Base-by-base conservation (phyloP, 2,329 filamentous ascomycete genomes). In the Grosmannia clavigera region DNA sequence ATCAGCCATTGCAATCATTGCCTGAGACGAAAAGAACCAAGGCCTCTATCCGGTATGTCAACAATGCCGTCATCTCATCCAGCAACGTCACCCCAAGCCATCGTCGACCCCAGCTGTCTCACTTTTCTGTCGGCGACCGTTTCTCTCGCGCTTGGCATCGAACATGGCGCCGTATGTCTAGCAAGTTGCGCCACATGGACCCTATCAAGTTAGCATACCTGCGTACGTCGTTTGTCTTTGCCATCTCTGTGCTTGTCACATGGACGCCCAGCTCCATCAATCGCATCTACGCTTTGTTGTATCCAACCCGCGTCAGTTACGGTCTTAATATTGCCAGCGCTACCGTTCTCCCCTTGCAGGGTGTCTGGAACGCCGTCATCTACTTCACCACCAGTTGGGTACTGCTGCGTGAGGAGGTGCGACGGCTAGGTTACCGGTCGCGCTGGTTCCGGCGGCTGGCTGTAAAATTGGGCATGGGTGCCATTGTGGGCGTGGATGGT, bases 301-400 rank as follows among this genome's bases (percentile, higher is more conserved):
- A 80, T 57, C 80, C 81, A 0, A 68, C 76, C 14, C 66, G 73
- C 10, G 76, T 78, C 35, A 80, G 77, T 61, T 92, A 84, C 68
- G 80, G 78, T 12, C 81, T 90, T 57, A 86, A 88, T 68, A 79
- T 90, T 57, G 80, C 82, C 1, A 84, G 85, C 7, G 84, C 86
- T 2, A 77, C 88, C 1, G 88, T 92, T 0, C 76, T 92, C 4
- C 88, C 89, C 0, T 75, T 90, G 1, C 89, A 92, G 70, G 89
- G 89, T 0, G 81, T 90, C 38, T 92, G 88, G 87, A 92, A 92
- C 68, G 81, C 84, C 35, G 74, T 89, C 58, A 89, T 94, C 60
- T 92, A 91, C 72, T 81, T 87, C 62, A 80, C 81, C 5, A 88
- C 87, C 1, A 88, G 78, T 64, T 79, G 75, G 73, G 56, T 27